Evolutionary conservation across 2,329 filamentous ascomycete species (phyloP).

Genomic region (Bertia moriformis): DNA sequence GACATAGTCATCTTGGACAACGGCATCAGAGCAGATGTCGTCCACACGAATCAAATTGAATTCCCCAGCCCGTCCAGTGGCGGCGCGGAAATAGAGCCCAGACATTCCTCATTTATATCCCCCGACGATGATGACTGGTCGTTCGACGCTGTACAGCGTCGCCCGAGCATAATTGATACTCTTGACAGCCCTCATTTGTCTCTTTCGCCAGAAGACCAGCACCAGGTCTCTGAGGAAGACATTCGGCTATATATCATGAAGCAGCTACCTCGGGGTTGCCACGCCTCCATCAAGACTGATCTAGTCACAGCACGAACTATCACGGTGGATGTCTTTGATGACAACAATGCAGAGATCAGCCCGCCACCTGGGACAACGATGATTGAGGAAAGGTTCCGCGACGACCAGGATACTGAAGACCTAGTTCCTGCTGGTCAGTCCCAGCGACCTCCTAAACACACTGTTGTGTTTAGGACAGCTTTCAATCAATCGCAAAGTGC

Average conservation of each 20-base stretch:
- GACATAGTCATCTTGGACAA: constrained; percentile 9
- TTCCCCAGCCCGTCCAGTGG: constrained; percentile 19
- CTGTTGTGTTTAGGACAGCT: constrained; percentile 25
- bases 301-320: constrained; percentile 25
- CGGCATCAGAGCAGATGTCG: constrained; percentile 8
- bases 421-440: constrained; percentile 2
- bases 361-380: constrained; percentile 27
- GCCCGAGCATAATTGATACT: constrained; percentile 9
- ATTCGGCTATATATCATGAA: constrained; percentile 11
- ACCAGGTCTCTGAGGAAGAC: constrained; percentile 24
- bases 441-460: constrained; percentile 19
- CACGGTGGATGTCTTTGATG: constrained; percentile 26
- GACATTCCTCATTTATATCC: constrained; percentile 13
- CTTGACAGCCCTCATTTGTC: constrained; percentile 8
- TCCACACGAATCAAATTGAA: constrained; percentile 6
- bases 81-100: constrained; percentile 3
- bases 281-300: constrained; percentile 24
- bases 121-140: constrained; percentile 15
- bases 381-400: constrained; percentile 21
- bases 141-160: constrained; percentile 21
- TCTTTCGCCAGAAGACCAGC: constrained; percentile 16
- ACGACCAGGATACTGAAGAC: neutral
- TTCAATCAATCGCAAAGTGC: constrained; percentile 21
- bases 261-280: constrained; percentile 10
- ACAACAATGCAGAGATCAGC: constrained; percentile 21